These are phyloP conservation scores for Termitomyces sp. DNA, from an alignment of 768 basidiomycete species.

Conservation along the genomic window DNA sequence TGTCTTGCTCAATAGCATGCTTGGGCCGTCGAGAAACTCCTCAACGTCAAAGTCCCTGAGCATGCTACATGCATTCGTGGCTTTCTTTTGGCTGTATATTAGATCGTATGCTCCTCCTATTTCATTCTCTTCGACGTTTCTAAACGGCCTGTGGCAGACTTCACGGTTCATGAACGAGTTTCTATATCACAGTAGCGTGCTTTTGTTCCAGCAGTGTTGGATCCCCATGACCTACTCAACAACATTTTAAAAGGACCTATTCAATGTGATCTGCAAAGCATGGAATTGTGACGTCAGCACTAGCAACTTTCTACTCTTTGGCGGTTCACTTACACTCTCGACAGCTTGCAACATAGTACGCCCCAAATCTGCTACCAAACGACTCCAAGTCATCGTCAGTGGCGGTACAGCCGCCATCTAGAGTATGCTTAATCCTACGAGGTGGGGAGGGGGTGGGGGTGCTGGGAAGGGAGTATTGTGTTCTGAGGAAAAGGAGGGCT, in stretches of 20 bases:
- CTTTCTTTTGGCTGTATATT: too few relatives aligned
- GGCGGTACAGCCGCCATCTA: conserved; percentile 77
- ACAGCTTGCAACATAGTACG: conserved; percentile 12
- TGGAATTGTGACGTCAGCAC: conserved; percentile 69
- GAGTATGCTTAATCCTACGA: conserved; percentile 87
- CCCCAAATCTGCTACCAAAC: neutral
- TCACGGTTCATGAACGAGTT: too few relatives aligned
- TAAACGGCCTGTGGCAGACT: too few relatives aligned
- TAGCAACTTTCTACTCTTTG: neutral
- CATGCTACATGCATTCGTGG: too few relatives aligned
- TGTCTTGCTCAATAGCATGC: too few relatives aligned
- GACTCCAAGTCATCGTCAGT: conserved; percentile 64
- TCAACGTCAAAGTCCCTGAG: too few relatives aligned
- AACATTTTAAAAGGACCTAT: conserved; percentile 66
- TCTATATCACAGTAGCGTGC: too few relatives aligned
- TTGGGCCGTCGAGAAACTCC: too few relatives aligned
- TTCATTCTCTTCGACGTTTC: too few relatives aligned
- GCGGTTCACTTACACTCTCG: neutral
- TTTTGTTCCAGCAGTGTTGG: too few relatives aligned
- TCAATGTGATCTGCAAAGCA: conserved; percentile 70
- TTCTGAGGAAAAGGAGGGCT: conserved; percentile 42
- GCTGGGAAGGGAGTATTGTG: conserved; percentile 35
- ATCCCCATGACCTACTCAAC: too few relatives aligned
- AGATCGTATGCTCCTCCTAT: too few relatives aligned
- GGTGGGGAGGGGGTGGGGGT: conserved; percentile 58